Base-by-base conservation (phyloP, 2,329 filamentous ascomycete genomes). In the Metarhizium anisopliae region DNA sequence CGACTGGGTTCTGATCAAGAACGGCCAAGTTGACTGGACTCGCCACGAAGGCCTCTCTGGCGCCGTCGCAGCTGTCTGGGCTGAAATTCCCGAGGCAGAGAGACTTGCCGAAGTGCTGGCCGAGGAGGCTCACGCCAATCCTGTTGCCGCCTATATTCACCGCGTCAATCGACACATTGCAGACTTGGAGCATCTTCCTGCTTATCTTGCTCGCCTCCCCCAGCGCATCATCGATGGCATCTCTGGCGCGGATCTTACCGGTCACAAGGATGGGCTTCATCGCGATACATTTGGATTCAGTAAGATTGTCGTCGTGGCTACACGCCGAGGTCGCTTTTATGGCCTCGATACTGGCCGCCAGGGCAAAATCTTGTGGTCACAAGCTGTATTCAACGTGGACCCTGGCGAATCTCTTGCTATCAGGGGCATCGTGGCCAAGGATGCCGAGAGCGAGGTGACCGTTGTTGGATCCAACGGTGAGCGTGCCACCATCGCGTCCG, bases 221-320 rank as follows among this genome's bases (percentile, higher is more conserved):
- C 72, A 77, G 47, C 83, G 85, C 29, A 72, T 96, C 14, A 64
- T 91, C 2, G 80, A 80, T 58, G 86, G 83, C 60, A 75, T 90
- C 16, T 66, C 85, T 8, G 82, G 84, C 36, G 80, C 81, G 0
- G 77, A 80, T 8, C 73, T 77, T 16, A 65, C 71, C 1, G 70
- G 66, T 13, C 71, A 72, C 25, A 68, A 69, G 20, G 69, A 74
- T 32, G 76, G 76, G 6, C 74, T 86, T n/a, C 73, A 76, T 18
- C 79, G 84, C 16, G 88, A 94, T 64, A 83, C 79, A 43, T 97
- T 97, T 68, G 93, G 93, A 4, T 93, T 96, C 71, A 86, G 89
- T 69, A 95, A 96, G 71, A 75, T 93, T 36, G 81, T 92, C 6
- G 77, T 96, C 56, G 76, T 96, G 52, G 91, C 87, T 6, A 96